Base-by-base conservation (phyloP, 2,329 filamentous ascomycete species). In the Annulohypoxylon truncatum region DNA sequence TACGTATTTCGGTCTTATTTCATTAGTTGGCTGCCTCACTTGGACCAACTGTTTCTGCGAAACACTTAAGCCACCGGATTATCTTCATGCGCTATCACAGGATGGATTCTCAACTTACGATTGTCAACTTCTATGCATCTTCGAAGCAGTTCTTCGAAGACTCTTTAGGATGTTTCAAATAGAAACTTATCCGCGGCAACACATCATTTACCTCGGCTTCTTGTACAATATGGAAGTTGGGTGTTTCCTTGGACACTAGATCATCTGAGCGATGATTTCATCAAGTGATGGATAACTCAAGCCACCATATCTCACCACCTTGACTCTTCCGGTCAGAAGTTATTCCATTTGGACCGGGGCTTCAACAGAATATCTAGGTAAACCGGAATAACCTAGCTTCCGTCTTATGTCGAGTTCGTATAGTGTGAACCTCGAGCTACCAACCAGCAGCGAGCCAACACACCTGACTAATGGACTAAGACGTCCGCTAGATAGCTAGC, bases 21-120 rank as follows among this genome's bases (percentile, higher is more conserved):
- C 13, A n/a, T 33, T 5, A 28, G 35, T 44, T 12, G 44, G 55
- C 28, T 60, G 38, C 26, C 35, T 60, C 56, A 15, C 18, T 59
- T 22, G 22, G 12, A 13, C 6, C 13, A 28, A 13, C 15, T 48
- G n/a, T 29, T 10, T 26, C 24, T 48, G 44, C 44, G 22, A 28
- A 28, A 48, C 44, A 48, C 13, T 28, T 7, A 28, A 26, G 44
- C 44, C 44, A 28, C 24, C 24, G 44, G 44, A 28, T 15, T 48
- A 28, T 48, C 44, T 48, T 28, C 44, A 28, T 48, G 44, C 24
- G 44, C 22, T 48, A 48, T 15, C 44, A 48, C 18, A 15, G 24
- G 24, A 48, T 28, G 13, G 44, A 29, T 8, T 44, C 40, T 44
- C 40, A 48, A 48, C 44, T 48, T 48, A 48, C 24, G 22, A 48